Base-by-base conservation (phyloP, 2,329 filamentous ascomycete genomes). In the Lecanicillium sp. region DNA sequence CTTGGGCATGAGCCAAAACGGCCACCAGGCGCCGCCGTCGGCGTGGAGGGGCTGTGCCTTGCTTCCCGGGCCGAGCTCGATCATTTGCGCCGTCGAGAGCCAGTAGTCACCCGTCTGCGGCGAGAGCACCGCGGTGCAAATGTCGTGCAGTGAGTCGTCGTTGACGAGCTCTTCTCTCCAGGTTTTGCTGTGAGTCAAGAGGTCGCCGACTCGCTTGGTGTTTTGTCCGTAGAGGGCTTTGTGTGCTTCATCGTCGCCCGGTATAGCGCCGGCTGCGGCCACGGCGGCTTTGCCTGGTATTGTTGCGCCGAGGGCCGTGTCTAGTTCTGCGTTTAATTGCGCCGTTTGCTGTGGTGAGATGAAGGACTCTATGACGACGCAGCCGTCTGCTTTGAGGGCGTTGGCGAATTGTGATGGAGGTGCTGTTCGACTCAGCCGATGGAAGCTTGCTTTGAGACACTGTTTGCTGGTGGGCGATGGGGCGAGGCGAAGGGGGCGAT, bases 161-260 rank as follows among this genome's bases (percentile, higher is more conserved):
- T 33, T 33, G 30, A 33, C 15, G 5, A 33, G 14, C 11, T 33
- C 30, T 11, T 33, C 30, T 17, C 30, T 10, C 30, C 30, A 33
- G 5, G 30, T 33, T 11, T 33, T 33, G 14, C 30, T 33, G 15
- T 17, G 30, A 5, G 30, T 33, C 30, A 33, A 17, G 10, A 33
- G 18, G 30, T 33, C 30, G 5, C 13, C 30, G 15, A 33, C 5
- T 4, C 30, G 30, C 40, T 53, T 55, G 4, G 53, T 55, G 33
- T 50, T 47, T 30, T 45, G 33, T 15, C 53, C 53, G 39, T 45
- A 45, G 25, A 46, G 41, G 13, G 32, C 33, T 12, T 36, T 35
- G 33, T 33, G 28, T n/a, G 29, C 33, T 27, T 44, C 37, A 13
- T 41, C 35, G 33, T 36, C 33, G 7, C 19, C 5, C 14, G 33